Evolutionary conservation across 495 filamentous ascomycete genomes (phyloP), one percentile per base, ranked within the genome.

Genomic region (Melanomma pulvis-pyrius): DNA sequence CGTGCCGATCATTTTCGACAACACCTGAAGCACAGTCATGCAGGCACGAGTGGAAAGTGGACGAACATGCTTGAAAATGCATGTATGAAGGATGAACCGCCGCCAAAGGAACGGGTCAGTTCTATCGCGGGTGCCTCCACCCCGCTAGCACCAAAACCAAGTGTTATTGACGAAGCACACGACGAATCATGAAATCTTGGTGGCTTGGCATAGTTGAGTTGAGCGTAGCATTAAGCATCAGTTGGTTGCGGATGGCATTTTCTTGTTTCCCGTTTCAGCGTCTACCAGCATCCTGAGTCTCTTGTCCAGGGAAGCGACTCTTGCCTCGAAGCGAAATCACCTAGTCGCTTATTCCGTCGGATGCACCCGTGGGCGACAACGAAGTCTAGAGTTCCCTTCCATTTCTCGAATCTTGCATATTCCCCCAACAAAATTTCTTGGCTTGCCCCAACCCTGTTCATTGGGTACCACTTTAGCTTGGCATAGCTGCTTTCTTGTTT

Each of bases 1-100:
- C 87, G 94, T 4, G 94, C 94, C 19, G 94, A 98, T 75, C 94
- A 98, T 74, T 98, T 98, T 82, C 87, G 94, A 39, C 94, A 98
- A 76, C 94, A 98, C 79, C 81, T 98, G 57, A 98, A 98, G 81
- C 94, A 98, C 71, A 97, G 93, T 74, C 94, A 98, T 78, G 92
- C 90, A 7, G 96, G 94, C 13, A 93, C 92, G 1, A 97, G 92
- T 77, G 94, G 94, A 24, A 98, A 98, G 75, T 98, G 96, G 94
- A 98, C 94, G 21, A 98, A 98, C 76, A 93, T 96, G 81, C 79
- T 98, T 46, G 94, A 98, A 74, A 96, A 90, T 73, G 92, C 93
- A 30, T 98, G 94, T 77, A 96, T 97, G 93, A 90, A 92, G 77
- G 92, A 97, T 67, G 93, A 98, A 76, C 80, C 85, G 28, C 82